Conservation (phyloP, 768 basidiomycete species). For the Boletus rex-veris region DNA sequence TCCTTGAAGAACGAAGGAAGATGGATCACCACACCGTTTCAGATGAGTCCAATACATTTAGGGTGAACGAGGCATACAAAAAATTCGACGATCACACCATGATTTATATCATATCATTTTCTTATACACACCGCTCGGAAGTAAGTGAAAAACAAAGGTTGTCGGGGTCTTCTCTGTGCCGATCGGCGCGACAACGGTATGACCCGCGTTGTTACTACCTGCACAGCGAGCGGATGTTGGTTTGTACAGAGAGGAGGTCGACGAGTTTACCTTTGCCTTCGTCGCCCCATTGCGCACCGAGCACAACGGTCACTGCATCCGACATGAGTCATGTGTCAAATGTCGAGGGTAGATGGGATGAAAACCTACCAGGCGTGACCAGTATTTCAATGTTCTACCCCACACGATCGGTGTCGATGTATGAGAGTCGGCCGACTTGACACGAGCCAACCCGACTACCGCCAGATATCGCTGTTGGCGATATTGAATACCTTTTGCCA, state of each 20-base stretch:
- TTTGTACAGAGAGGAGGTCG: constrained; percentile 75
- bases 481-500: no score
- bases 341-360: no score
- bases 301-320: no score
- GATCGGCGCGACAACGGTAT: constrained; percentile 87
- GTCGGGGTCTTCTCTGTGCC: constrained; percentile 64
- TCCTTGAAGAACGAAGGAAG: constrained; percentile 93
- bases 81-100: background rate
- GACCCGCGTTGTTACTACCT: constrained; percentile 98
- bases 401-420: no score
- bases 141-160: constrained; percentile 91
- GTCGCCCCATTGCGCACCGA: no score
- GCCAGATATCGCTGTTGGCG: background rate
- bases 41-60: constrained; percentile 81
- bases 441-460: background rate
- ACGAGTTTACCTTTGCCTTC: no score
- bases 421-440: background rate
- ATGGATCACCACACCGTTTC: constrained; percentile 94
- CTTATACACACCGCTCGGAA: constrained; percentile 65
- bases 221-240: constrained; percentile 94
- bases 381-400: no score
- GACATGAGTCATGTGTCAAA: no score
- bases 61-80: constrained; percentile 31
- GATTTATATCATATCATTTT: background rate
- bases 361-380: no score